These are phyloP conservation scores for Coelastrella sp. DNA, from an alignment of 139 green algal genomes.

Conservation along the genomic window DNA sequence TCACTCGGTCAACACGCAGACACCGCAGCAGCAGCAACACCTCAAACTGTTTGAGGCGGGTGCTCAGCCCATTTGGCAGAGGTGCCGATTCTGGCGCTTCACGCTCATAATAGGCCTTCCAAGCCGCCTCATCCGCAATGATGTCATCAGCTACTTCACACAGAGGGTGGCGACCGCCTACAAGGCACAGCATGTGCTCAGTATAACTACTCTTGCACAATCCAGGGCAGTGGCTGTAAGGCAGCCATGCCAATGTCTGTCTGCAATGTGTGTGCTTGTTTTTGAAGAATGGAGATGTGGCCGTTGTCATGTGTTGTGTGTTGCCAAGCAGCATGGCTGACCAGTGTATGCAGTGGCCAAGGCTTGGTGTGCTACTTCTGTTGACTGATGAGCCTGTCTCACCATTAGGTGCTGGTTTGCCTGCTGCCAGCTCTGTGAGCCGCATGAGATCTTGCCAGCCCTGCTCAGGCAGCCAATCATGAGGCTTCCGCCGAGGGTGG, in stretches of 20 bases:
- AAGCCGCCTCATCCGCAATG: conserved; percentile 69
- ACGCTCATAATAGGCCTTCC: conserved; percentile 79
- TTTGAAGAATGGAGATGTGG: background rate
- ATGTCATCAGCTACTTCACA: conserved; percentile 72
- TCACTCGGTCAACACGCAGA: conserved; percentile 86
- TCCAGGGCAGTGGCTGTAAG: no score
- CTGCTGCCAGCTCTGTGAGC: conserved; percentile 66
- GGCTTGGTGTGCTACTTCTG: background rate
- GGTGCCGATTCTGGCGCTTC: conserved; percentile 63
- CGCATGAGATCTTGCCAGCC: conserved; percentile 90
- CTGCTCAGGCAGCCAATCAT: conserved; percentile 80
- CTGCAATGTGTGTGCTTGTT: no score
- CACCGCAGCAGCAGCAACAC: conserved; percentile 87
- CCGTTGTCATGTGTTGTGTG: background rate
- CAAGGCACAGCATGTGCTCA: no score
- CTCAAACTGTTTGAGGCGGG: conserved; percentile 77
- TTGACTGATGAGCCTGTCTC: background rate
- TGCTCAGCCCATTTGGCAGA: conserved; percentile 9
- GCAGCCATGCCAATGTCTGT: no score
- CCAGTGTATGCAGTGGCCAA: background rate
- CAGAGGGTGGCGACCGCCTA: conserved; percentile 49
- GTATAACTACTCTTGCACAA: no score
- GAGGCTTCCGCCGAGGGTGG: conserved; percentile 62
- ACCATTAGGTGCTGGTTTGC: conserved; percentile 48
- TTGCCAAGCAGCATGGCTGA: background rate